phyloP scores from a whole-genome alignment of 257 asterid genomes.

The Mitragyna speciosa region DNA sequence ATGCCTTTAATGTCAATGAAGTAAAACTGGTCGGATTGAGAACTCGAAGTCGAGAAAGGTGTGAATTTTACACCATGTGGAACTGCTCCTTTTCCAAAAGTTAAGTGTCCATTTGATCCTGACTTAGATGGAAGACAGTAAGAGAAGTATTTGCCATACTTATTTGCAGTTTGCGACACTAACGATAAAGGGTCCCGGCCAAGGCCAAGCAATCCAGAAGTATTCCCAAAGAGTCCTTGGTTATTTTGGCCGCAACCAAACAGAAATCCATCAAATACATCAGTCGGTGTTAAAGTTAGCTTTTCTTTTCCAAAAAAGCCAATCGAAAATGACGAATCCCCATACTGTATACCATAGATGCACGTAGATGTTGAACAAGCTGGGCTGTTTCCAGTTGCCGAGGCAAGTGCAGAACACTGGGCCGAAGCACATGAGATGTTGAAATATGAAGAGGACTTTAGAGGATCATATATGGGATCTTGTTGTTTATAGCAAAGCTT shows the following conservation, averaged over 20 bases:
- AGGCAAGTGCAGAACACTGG: conserved; percentile 43
- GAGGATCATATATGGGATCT: conserved; percentile 59
- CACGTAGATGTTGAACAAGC: conserved; percentile 47
- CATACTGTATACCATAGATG: conserved; percentile 53
- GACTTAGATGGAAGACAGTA: conserved; percentile 65
- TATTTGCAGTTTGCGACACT: conserved; percentile 57
- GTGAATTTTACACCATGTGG: conserved; percentile 41
- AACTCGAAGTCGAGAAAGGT: conserved; percentile 32
- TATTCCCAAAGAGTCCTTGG: conserved; percentile 54
- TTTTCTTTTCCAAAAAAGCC: conserved; percentile 58
- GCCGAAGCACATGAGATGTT: conserved; percentile 49
- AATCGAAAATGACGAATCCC: conserved; percentile 52
- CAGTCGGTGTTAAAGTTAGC: conserved; percentile 43
- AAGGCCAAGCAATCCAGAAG: conserved; percentile 73
- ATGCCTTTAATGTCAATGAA: conserved; percentile 43
- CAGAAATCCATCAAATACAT: conserved; percentile 42
- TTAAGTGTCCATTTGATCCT: conserved; percentile 59
- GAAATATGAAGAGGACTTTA: conserved; percentile 44
- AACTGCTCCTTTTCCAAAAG: conserved; percentile 45
- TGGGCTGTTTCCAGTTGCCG: conserved; percentile 44
- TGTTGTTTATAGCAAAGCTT: conserved; percentile 53
- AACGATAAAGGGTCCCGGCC: conserved; percentile 54
- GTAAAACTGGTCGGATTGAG: conserved; percentile 42
- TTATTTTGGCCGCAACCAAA: conserved; percentile 84
- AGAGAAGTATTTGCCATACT: conserved; percentile 61